phyloP scores from a whole-genome alignment of 805 yeast species.

The Wickerhamiella azyma region DNA sequence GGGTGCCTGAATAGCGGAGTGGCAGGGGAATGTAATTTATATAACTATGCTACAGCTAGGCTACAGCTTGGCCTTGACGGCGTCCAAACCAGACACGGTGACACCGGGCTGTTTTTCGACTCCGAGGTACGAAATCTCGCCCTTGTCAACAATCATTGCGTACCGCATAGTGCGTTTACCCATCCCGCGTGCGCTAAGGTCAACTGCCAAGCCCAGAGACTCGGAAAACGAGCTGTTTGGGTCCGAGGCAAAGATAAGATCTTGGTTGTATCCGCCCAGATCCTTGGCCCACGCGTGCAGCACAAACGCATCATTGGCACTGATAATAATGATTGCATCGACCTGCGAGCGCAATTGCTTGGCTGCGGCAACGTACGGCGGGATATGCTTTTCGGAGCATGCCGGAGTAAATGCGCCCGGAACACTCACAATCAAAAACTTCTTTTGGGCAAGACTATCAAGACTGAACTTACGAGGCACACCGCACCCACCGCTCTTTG shows the following conservation, averaged over 20 bases:
- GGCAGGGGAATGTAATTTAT: not conserved
- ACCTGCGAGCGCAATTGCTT: conserved; percentile 43
- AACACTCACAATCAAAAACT: conserved; percentile 56
- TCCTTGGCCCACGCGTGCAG: conserved; percentile 53
- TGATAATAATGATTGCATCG: conserved; percentile 46
- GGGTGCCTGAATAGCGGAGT: too few relatives aligned
- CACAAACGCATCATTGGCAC: conserved; percentile 64
- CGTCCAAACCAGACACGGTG: conserved; percentile 34
- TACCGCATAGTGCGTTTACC: conserved; percentile 56
- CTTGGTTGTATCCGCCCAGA: conserved; percentile 25
- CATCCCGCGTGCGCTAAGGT: conserved; percentile 39
- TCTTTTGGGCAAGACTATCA: conserved; percentile 31
- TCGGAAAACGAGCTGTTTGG: conserved; percentile 46
- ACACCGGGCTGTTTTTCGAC: conserved; percentile 34
- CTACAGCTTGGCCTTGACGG: conserved; percentile 29
- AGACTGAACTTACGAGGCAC: conserved; percentile 26
- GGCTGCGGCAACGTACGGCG: conserved; percentile 43
- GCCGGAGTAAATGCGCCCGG: conserved; percentile 87
- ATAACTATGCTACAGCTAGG: not conserved
- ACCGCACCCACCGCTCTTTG: conserved; percentile 28
- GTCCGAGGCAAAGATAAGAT: conserved; percentile 48
- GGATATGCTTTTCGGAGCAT: conserved; percentile 58
- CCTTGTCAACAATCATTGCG: conserved; percentile 54
- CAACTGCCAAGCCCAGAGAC: conserved; percentile 44
- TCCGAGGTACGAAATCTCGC: conserved; percentile 39